Evolutionary conservation across 2,329 filamentous ascomycete species (phyloP), one percentile per base, ranked within the genome.

Genomic region (Hypoxylon sp.): DNA sequence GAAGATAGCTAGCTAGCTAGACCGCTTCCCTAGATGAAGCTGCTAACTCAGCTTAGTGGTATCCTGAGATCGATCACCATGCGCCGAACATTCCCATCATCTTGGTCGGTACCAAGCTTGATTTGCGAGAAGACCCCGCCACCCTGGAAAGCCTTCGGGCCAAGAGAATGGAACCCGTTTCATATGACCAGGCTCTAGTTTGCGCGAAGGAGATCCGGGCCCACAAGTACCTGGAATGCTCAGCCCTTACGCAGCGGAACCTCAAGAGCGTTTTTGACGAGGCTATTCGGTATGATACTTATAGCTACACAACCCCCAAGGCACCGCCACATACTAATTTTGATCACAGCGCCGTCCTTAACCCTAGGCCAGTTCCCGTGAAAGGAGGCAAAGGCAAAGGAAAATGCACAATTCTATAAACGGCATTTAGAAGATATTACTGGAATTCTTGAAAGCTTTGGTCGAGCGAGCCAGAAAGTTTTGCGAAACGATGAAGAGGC

Each of bases 181-280:
- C 93, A 59, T 98, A 97, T 81, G 93, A 97, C 80, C 93, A 97
- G 82, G 96, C 94, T 42, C 86, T 97, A 70, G 84, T 91, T 72
- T 92, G 95, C 71, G 93, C 94, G 70, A 97, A 97, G 84, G 94
- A 98, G 77, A 98, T 99, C 82, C 92, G 90, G 79, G 95, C 96
- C 50, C 93, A 96, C 83, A 98, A 98, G 84, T 99, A 99, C 83
- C 88, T 98, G 46, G 96, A 99, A 83, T 99, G 96, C 84, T 98
- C 96, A 57, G 96, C 96, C 52, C 85, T 99, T 74, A 99, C 96
- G 39, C 96, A 98, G 85, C 88, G 95, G 78, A 98, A 98, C 81
- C 83, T 99, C 75, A 99, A 99, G 90, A 97, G 93, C 77, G 96
- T 99, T 53, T 99, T 99, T 79, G 96, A 99, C 79, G 95, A 98